Evolutionary conservation across 257 asterid genomes (phyloP), one percentile per base, ranked within the genome.

Genomic region (Sherardia arvensis): DNA sequence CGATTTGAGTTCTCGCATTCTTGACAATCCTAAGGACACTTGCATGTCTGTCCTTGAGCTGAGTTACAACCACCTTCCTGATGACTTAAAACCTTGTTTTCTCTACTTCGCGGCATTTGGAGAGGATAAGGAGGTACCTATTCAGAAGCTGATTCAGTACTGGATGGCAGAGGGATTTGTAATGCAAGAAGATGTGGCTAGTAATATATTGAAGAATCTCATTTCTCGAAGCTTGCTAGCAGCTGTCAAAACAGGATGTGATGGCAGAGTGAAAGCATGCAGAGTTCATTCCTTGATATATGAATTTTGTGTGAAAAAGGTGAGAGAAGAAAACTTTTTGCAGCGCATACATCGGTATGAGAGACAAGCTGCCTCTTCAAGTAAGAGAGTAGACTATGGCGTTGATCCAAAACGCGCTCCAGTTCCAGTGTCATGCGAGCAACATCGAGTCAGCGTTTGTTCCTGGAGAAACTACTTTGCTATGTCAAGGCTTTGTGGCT

Each of bases 151-250:
- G 67, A 26, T 10, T 49, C 22, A 45, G 54, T 40, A 32, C 29
- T 69, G 73, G 73, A 29, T 61, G 0, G 73, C 73, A 4, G 62
- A 69, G 61, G 73, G 66, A 33, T 61, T 60, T 49, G 18, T 54
- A 12, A 22, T 6, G 3, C 28, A 28, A 8, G 32, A 61, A 25
- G 61, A 69, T 20, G 29, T 15, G n/a, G 73, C 47, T n/a, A 22
- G 59, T 60, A 20, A 62, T 33, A 8, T 69, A 26, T 65, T 69
- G 43, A 12, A 5, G 29, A 38, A 69, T 26, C 51, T 69, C 32
- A 14, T 59, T 27, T 33, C 30, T 17, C 9, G 59, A 45, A 47
- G 58, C 36, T 28, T 68, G 29, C 53, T 69, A 10, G 51, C 33
- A 5, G 45, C 30, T 21, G 23, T 33, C 67, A 53, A 12, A 27